Percentiles rank a stretch among this genome's conserved stretches.
phyloP scores from a whole-genome alignment of 805 yeast genomes.

The Lachancea sp. region DNA sequence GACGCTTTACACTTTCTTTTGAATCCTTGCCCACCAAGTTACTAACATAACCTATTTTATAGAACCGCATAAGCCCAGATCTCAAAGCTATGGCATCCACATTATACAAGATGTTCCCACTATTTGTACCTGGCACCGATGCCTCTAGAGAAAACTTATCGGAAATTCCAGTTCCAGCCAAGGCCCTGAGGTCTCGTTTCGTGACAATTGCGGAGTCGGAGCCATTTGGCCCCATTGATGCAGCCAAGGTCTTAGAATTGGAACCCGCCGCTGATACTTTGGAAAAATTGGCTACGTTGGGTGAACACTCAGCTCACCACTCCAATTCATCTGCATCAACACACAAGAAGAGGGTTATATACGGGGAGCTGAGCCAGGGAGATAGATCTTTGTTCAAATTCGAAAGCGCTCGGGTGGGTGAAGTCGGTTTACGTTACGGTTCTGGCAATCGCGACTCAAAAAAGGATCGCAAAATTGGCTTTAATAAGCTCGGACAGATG shows the following conservation, averaged over 20 bases:
- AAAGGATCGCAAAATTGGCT: slow-evolving; percentile 72
- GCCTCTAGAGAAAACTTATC: slow-evolving; percentile 62
- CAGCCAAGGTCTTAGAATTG: slow-evolving; percentile 74
- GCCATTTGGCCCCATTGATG: slow-evolving; percentile 94
- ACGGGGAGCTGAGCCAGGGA: slow-evolving; percentile 58
- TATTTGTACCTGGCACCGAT: slow-evolving; percentile 41
- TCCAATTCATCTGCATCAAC: slow-evolving; percentile 20
- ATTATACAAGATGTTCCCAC: slow-evolving; percentile 78
- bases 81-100: slow-evolving; percentile 51
- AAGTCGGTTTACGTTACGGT: slow-evolving; percentile 89
- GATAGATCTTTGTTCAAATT: slow-evolving; percentile 71
- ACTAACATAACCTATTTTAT: slow-evolving; percentile 33
- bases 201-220: slow-evolving; percentile 88
- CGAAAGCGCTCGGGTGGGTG: slow-evolving; percentile 70
- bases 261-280: slow-evolving; percentile 84
- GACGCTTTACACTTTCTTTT: neutral
- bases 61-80: slow-evolving; percentile 49
- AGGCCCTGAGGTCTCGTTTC: slow-evolving; percentile 75
- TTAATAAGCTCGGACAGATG: slow-evolving; percentile 59
- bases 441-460: slow-evolving; percentile 81
- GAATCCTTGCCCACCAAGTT: slow-evolving; percentile 8
- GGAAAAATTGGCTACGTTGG: slow-evolving; percentile 55
- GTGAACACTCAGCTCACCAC: slow-evolving; percentile 41
- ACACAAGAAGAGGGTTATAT: slow-evolving; percentile 35
- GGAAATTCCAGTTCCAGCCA: slow-evolving; percentile 88